These are phyloP conservation scores for Eucalyptus regnans DNA, from an alignment of 345 rosid species.

Conservation along the genomic window DNA sequence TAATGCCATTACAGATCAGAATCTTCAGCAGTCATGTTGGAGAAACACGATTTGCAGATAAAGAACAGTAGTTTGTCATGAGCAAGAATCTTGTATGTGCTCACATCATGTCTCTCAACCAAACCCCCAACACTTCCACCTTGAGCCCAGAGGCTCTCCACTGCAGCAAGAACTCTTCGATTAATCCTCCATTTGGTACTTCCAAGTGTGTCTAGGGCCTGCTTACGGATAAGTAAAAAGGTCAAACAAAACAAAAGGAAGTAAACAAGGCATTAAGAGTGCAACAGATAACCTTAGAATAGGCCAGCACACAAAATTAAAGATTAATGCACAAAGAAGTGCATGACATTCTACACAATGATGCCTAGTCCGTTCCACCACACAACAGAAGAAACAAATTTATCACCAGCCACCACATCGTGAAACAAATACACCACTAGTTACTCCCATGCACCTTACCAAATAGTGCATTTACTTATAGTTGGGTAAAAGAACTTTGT, in stretches of 20 bases:
- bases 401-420: background rate
- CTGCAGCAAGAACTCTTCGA: slow-evolving; percentile 53
- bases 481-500: background rate
- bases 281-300: background rate
- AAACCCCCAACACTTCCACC: slow-evolving; percentile 88
- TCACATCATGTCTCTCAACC: slow-evolving; percentile 83
- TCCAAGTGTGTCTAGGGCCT: slow-evolving; percentile 98
- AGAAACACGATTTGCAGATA: background rate
- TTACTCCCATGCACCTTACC: background rate
- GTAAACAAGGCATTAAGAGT: background rate
- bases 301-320: background rate
- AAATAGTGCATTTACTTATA: background rate
- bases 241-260: background rate
- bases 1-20: background rate
- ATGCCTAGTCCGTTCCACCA: background rate
- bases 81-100: slow-evolving; percentile 1
- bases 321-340: background rate
- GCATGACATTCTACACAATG: background rate
- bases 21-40: background rate
- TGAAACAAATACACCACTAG: background rate
- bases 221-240: background rate
- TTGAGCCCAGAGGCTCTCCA: slow-evolving; percentile 80
- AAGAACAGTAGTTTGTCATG: background rate
- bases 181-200: slow-evolving; percentile 94
- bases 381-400: background rate